These are phyloP conservation scores for Coffea eugenioides DNA, from an alignment of 257 asterid genomes.

Conservation along the genomic window DNA sequence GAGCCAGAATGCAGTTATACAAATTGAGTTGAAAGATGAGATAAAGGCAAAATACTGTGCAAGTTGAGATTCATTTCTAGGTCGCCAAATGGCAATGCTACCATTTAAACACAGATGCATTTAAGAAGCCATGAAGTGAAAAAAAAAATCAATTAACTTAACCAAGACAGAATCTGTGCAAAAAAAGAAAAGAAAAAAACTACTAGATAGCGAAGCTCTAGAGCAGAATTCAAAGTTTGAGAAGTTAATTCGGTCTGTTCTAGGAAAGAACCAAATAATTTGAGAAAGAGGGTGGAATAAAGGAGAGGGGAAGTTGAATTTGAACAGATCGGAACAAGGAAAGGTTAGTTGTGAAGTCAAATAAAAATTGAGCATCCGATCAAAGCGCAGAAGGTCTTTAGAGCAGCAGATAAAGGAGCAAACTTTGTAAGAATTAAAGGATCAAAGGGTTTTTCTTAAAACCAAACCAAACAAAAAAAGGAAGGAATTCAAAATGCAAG, in stretches of 20 bases:
- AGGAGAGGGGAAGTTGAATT: not conserved
- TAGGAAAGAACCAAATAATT: not conserved
- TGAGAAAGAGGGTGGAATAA: not conserved
- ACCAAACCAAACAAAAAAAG: not conserved
- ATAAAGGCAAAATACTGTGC: not conserved
- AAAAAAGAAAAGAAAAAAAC: no score
- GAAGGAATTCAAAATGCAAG: slow-evolving; percentile 18
- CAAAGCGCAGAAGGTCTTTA: slow-evolving; percentile 25
- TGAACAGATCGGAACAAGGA: slow-evolving; percentile 2
- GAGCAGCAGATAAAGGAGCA: slow-evolving; percentile 17
- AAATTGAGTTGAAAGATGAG: not conserved
- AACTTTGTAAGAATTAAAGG: slow-evolving; percentile 23
- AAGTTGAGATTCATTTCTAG: not conserved
- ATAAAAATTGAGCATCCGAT: slow-evolving; percentile 34
- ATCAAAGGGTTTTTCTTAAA: not conserved
- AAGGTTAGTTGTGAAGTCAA: not conserved
- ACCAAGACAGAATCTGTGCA: not conserved
- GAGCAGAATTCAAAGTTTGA: not conserved
- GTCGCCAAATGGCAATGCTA: not conserved
- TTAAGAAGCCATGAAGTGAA: not conserved
- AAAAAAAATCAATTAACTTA: not conserved
- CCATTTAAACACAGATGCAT: not conserved
- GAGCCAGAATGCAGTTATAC: not conserved
- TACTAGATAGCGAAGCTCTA: not conserved
- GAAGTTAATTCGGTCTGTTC: not conserved